These are phyloP conservation scores for Forsythia viridissima DNA, from an alignment of 257 asterid species.

Conservation along the genomic window DNA sequence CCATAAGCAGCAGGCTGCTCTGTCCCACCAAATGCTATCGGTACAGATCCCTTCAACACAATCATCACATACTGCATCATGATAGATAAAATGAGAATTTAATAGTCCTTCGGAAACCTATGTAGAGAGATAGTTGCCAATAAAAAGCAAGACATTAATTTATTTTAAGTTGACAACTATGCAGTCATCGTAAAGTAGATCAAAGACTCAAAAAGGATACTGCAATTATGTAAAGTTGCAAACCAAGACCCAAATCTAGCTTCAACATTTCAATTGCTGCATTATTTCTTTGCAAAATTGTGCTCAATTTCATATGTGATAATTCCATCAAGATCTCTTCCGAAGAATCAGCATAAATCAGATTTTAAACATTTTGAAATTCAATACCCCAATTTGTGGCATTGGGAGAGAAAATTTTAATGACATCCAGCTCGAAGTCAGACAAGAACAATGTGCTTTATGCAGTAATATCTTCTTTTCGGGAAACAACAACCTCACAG, in stretches of 20 bases:
- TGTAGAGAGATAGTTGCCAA: not conserved
- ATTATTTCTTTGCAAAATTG: not conserved
- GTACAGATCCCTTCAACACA: conserved; percentile 92
- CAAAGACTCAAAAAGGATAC: not conserved
- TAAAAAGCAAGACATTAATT: not conserved
- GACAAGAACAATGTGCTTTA: not conserved
- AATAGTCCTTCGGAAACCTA: not conserved
- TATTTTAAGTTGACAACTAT: not conserved
- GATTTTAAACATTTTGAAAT: not conserved
- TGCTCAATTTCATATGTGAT: not conserved
- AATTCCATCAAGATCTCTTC: not conserved
- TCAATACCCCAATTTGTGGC: not conserved
- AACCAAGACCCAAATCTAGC: not conserved
- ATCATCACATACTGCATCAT: conserved; percentile 88
- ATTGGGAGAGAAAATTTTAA: not conserved
- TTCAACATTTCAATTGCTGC: not conserved
- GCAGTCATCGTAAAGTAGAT: not conserved
- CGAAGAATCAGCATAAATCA: not conserved
- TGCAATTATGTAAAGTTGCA: not conserved
- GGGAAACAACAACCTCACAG: not conserved
- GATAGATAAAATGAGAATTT: not conserved
- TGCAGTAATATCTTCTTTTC: not conserved
- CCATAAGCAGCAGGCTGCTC: conserved; percentile 92
- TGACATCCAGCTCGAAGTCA: not conserved
- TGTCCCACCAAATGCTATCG: conserved; percentile 90